A percentile compares a stretch with the other conserved stretches of the same genome.
phyloP scores from a whole-genome alignment of 1,139 yeast species.

The Candida tetrigidarum region DNA sequence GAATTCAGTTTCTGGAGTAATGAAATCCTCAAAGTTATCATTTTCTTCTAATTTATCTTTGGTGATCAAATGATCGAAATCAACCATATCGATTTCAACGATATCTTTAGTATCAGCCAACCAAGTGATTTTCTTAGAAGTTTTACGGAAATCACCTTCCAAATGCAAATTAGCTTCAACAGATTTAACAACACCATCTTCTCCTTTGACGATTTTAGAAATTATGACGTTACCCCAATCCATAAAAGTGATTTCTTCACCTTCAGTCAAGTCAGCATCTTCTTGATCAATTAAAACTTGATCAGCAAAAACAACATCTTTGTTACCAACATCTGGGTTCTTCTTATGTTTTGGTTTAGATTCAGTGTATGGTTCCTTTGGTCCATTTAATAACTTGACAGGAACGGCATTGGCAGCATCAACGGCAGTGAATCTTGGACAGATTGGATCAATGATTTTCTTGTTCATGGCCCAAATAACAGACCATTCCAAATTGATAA shows the following conservation, averaged over 20 bases:
- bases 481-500: slow-evolving; percentile 95
- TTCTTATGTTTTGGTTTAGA: slow-evolving; percentile 93
- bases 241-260: slow-evolving; percentile 95
- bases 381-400: slow-evolving; percentile 71
- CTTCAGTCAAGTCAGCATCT: slow-evolving; percentile 75
- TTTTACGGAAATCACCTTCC: slow-evolving; percentile 97
- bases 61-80: slow-evolving; percentile 93
- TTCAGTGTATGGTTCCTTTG: slow-evolving; percentile 64
- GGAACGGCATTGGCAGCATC: slow-evolving; percentile 62
- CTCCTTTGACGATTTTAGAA: slow-evolving; percentile 68
- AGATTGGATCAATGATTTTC: slow-evolving; percentile 93
- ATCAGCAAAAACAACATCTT: slow-evolving; percentile 71
- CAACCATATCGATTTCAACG: slow-evolving; percentile 78
- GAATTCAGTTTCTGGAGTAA: slow-evolving; percentile 90
- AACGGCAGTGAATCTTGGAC: slow-evolving; percentile 93
- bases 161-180: slow-evolving; percentile 83
- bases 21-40: slow-evolving; percentile 91
- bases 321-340: slow-evolving; percentile 88
- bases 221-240: slow-evolving; percentile 98
- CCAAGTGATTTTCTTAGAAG: slow-evolving; percentile 96
- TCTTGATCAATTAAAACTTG: slow-evolving; percentile 82
- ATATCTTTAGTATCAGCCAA: slow-evolving; percentile 79
- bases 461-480: slow-evolving; percentile 97
- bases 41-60: slow-evolving; percentile 96
- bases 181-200: slow-evolving; percentile 57